These are phyloP conservation scores for Scedosporium dehoogii DNA, from an alignment of 2,329 filamentous ascomycete species.

Conservation along the genomic window DNA sequence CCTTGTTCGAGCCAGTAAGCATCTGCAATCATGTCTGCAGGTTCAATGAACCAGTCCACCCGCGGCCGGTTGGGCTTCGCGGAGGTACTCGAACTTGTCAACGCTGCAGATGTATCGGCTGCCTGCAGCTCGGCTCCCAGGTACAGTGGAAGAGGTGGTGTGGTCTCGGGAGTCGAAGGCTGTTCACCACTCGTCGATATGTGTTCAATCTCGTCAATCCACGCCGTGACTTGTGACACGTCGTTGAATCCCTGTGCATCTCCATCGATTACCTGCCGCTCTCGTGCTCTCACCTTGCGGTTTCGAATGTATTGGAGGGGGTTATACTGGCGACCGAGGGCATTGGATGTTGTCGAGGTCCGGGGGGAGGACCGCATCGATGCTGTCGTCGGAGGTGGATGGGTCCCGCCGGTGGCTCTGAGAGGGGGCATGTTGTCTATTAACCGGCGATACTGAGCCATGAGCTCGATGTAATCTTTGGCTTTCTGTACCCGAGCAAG, in stretches of 20 bases:
- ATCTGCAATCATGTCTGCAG: constrained; percentile 82
- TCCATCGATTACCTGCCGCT: constrained; percentile 64
- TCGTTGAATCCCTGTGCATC: constrained; percentile 71
- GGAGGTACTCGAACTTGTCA: constrained; percentile 28
- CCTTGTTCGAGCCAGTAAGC: constrained; percentile 81
- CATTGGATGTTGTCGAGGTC: constrained; percentile 23
- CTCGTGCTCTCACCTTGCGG: constrained; percentile 70
- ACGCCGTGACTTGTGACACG: constrained; percentile 58
- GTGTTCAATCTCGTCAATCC: constrained; percentile 59
- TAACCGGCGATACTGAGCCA: constrained; percentile 71
- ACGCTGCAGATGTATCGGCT: constrained; percentile 32
- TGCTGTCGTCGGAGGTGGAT: constrained; percentile 28
- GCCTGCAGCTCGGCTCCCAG: constrained; percentile 30
- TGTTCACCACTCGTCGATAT: constrained; percentile 12
- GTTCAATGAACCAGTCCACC: constrained; percentile 76
- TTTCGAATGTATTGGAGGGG: constrained; percentile 90
- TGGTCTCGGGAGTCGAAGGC: constrained; percentile 15
- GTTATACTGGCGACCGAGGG: constrained; percentile 68
- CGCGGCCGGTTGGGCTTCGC: constrained; percentile 61
- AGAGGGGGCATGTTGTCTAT: constrained; percentile 72
- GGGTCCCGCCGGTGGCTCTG: constrained; percentile 15
- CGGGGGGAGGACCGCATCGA: constrained; percentile 8
- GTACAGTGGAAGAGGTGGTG: constrained; percentile 32
- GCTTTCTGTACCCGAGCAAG: constrained; percentile 75
- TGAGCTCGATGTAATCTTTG: constrained; percentile 74